Conservation (phyloP, 352 stramenopile species). For the Phytophthora palmivora region DNA sequence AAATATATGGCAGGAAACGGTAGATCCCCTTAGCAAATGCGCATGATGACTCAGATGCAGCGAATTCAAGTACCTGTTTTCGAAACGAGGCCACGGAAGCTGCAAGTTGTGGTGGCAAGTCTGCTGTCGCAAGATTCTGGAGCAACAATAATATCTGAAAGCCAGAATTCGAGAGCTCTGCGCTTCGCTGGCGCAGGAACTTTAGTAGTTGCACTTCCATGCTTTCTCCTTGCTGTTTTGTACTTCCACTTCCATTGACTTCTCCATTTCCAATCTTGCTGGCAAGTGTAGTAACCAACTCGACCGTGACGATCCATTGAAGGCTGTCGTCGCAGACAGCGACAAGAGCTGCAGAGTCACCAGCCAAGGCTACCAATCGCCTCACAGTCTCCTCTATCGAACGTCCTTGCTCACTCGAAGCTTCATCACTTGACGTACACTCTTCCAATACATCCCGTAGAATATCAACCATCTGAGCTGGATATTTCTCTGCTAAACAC, state of each 20-base stretch:
- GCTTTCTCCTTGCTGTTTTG: neutral
- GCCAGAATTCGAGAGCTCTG: constrained; percentile 46
- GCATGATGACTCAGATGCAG: constrained; percentile 27
- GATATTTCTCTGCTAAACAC: constrained; percentile 42
- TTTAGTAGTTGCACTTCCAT: constrained; percentile 33
- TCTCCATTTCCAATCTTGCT: constrained; percentile 29
- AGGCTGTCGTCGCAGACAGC: constrained; percentile 61
- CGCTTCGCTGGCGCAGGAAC: constrained; percentile 41
- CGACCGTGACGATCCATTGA: constrained; percentile 67
- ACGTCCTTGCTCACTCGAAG: neutral
- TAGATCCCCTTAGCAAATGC: constrained; percentile 51
- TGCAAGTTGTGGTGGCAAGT: constrained; percentile 16
- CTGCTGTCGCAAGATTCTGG: constrained; percentile 34
- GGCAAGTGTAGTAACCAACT: constrained; percentile 45
- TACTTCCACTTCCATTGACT: constrained; percentile 16
- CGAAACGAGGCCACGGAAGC: constrained; percentile 49
- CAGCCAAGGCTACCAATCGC: constrained; percentile 45
- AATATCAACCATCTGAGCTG: constrained; percentile 59
- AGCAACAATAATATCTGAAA: constrained; percentile 62
- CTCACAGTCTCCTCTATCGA: constrained; percentile 18
- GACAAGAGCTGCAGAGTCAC: constrained; percentile 44
- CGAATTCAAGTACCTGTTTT: constrained; percentile 46
- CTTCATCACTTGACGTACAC: constrained; percentile 13
- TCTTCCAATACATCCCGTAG: constrained; percentile 51
- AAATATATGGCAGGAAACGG: constrained; percentile 67